These are phyloP conservation scores for Solanum infundibuliforme DNA, from an alignment of 257 asterid genomes.

Conservation along the genomic window DNA sequence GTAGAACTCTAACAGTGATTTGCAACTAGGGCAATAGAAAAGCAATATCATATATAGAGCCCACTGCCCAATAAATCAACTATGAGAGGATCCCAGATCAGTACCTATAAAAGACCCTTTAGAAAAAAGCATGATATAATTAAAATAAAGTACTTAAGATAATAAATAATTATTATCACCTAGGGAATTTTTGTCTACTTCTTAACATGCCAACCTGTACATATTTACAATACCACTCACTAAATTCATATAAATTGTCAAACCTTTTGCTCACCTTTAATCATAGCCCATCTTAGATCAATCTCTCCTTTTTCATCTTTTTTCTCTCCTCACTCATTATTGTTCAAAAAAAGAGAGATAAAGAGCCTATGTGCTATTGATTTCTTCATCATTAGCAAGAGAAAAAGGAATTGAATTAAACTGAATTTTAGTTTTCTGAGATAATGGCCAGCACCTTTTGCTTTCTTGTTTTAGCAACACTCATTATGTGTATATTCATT, in stretches of 20 bases:
- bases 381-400: conserved; percentile 5
- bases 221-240: background rate
- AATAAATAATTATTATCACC: background rate
- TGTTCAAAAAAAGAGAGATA: background rate
- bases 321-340: background rate
- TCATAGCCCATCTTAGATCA: background rate
- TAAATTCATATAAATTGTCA: background rate
- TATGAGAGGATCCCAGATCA: conserved; percentile 4
- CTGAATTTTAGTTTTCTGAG: background rate
- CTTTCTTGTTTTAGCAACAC: background rate
- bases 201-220: conserved; percentile 1
- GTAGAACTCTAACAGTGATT: background rate
- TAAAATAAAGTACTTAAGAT: background rate
- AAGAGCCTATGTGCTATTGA: background rate
- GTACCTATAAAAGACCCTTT: background rate
- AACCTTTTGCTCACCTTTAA: background rate
- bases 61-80: conserved; percentile 1
- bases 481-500: background rate
- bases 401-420: background rate
- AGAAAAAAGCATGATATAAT: background rate
- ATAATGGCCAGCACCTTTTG: background rate
- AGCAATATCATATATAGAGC: background rate
- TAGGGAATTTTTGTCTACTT: background rate
- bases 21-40: background rate
- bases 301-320: background rate